phyloP scores from a whole-genome alignment of 257 asterid genomes.

The Capsicum chinense region DNA sequence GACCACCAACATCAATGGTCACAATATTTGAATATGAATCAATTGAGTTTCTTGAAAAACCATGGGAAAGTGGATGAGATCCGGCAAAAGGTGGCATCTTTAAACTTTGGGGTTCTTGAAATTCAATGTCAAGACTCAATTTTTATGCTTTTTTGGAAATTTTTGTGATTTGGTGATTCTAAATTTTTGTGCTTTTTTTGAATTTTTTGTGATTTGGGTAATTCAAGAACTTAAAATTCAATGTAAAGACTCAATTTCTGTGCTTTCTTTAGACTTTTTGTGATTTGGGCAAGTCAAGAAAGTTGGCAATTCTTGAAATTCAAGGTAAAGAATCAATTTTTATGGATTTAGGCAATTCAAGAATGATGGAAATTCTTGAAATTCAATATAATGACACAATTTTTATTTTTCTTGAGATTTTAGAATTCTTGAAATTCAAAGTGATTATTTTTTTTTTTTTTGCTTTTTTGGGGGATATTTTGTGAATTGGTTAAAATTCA shows the following conservation, averaged over 20 bases:
- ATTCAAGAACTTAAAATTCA: slow-evolving; percentile 8
- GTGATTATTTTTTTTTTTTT: too few relatives aligned
- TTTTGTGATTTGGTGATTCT: background rate
- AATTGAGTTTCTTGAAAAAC: slow-evolving; percentile 31
- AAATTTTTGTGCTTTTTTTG: background rate
- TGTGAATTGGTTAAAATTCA: background rate
- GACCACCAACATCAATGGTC: slow-evolving; percentile 91
- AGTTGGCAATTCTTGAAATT: too few relatives aligned
- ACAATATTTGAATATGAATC: slow-evolving; percentile 60
- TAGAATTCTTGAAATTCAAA: too few relatives aligned
- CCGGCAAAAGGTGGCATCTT: slow-evolving; percentile 78
- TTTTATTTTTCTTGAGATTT: too few relatives aligned
- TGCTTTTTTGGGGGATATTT: too few relatives aligned
- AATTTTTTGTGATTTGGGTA: background rate
- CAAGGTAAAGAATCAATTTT: too few relatives aligned
- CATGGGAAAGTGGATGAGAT: slow-evolving; percentile 40
- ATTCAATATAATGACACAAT: too few relatives aligned
- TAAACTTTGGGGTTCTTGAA: slow-evolving; percentile 7
- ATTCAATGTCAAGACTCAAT: background rate
- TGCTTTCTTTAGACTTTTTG: background rate
- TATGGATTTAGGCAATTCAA: too few relatives aligned
- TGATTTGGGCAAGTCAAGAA: background rate
- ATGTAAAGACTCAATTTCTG: background rate
- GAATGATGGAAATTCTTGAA: too few relatives aligned
- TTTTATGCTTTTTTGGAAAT: background rate